Evolutionary conservation across 345 rosid species (phyloP).

Genomic region (Eucalyptus polyanthemos): DNA sequence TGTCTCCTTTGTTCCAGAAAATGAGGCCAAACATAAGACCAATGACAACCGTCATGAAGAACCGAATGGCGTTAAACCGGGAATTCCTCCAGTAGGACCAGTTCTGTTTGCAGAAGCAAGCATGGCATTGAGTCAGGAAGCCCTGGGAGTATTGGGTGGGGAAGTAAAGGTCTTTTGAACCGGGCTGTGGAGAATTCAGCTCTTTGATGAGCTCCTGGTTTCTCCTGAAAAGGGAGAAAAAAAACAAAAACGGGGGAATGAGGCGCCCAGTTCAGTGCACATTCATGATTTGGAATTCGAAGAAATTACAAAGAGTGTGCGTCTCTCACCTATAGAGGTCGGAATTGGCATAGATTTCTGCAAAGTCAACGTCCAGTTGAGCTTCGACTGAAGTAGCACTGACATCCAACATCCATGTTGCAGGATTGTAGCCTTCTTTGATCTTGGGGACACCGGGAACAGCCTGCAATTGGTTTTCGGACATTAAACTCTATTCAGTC

Average conservation of each 20-base stretch:
- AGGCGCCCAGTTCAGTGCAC: neutral
- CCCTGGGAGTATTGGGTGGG: conserved; percentile 21
- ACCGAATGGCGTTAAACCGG: conserved; percentile 19
- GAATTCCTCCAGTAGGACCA: conserved; percentile 40
- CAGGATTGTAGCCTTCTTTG: conserved; percentile 33
- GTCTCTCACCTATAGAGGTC: conserved; percentile 14
- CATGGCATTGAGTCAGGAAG: conserved; percentile 15
- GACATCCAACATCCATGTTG: conserved; percentile 48
- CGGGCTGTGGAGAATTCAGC: conserved; percentile 14
- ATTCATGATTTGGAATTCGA: neutral
- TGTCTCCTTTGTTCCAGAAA: conserved; percentile 22
- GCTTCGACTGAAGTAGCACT: conserved; percentile 15
- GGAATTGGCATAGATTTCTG: conserved; percentile 19
- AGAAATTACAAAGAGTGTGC: neutral
- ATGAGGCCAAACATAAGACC: conserved; percentile 19
- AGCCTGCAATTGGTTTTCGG: conserved; percentile 7
- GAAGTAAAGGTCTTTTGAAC: conserved; percentile 20
- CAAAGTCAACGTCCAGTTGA: conserved; percentile 21
- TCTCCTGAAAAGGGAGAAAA: neutral
- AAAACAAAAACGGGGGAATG: neutral
- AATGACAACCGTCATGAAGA: conserved; percentile 9
- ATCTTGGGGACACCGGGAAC: conserved; percentile 22
- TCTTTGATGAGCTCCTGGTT: conserved; percentile 19
- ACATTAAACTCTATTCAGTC: neutral
- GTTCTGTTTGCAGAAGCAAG: conserved; percentile 38